phyloP scores from a whole-genome alignment of 176 grass and related monocot genomes.

The Oryza glaberrima region DNA sequence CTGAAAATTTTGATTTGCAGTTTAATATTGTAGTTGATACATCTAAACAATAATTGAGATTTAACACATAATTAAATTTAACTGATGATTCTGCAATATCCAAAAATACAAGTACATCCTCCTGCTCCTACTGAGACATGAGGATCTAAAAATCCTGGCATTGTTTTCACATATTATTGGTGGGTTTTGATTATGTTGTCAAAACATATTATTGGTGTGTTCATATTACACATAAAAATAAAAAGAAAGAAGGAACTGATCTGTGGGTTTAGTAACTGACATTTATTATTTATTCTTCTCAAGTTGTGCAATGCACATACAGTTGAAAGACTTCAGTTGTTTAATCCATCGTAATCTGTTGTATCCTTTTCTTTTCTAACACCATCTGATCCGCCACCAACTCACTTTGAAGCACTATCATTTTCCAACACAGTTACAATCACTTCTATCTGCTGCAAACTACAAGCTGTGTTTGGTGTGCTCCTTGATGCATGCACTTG shows the following conservation, averaged over 20 bases:
- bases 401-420: not conserved
- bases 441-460: not conserved
- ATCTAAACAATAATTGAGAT: not conserved
- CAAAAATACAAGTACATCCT: too few relatives aligned
- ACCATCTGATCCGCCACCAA: not conserved
- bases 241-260: not conserved
- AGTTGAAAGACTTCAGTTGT: constrained; percentile 14
- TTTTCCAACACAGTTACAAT: constrained; percentile 8
- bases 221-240: not conserved
- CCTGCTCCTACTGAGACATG: not conserved
- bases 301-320: not conserved
- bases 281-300: not conserved
- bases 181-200: not conserved
- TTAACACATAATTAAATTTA: not conserved
- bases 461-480: not conserved
- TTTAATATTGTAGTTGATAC: not conserved
- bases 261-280: constrained; percentile 6
- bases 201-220: too few relatives aligned
- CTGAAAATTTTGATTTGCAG: not conserved
- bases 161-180: not conserved
- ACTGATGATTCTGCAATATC: not conserved
- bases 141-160: not conserved
- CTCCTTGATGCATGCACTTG: constrained; percentile 4
- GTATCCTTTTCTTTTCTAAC: not conserved
- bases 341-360: not conserved